Base-by-base conservation (phyloP, 768 basidiomycete genomes). In the Lactarius hatsudake region DNA sequence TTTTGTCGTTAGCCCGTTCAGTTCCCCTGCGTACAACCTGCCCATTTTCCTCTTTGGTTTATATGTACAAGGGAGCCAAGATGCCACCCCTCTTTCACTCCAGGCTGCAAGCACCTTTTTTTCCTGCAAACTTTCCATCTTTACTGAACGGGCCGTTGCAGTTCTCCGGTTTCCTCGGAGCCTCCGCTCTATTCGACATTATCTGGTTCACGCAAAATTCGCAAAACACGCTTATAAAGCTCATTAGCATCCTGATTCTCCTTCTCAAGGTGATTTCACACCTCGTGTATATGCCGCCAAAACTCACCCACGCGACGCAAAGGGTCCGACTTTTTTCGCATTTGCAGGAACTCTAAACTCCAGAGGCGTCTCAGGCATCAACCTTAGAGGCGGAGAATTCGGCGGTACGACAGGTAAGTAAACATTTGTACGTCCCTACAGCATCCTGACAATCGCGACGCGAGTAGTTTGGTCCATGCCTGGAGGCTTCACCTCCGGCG, bases 11-110 rank as follows among this genome's bases (percentile, higher is more conserved):
- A 78, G 78, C 65, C 80, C 87, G 5, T 89, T 86, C 73, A 70
- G 79, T 0, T 77, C 85, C 0, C 89, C 91, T 2, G 74, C 81
- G 1, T 94, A 94, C 76, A 94, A 94, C 74, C 79, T 94, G 26
- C 87, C 93, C n/a, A 80, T 94, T 61, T 89, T 92, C 69, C 81
- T 94, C 30, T 93, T 93, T 68, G 93, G 93, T 0, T 77, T 79
- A 1, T 87, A 91, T 75, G 87, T 83, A 0, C 87, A 90, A 72
- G 92, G 94, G 72, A 85, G 81, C 64, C 77, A 79, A 10, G 91
- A 92, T 59, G 85, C 85, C 0, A 71, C 80, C 6, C 53, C 59
- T 7, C 85, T 87, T 68, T 87, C 90, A 5, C 75, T 91, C 72
- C 87, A 87, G 72, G 79, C 81, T 58, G 92, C 91, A 71, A 68